Conservation (phyloP, 2,329 filamentous ascomycete genomes). For the Neopestalotiopsis clavispora region DNA sequence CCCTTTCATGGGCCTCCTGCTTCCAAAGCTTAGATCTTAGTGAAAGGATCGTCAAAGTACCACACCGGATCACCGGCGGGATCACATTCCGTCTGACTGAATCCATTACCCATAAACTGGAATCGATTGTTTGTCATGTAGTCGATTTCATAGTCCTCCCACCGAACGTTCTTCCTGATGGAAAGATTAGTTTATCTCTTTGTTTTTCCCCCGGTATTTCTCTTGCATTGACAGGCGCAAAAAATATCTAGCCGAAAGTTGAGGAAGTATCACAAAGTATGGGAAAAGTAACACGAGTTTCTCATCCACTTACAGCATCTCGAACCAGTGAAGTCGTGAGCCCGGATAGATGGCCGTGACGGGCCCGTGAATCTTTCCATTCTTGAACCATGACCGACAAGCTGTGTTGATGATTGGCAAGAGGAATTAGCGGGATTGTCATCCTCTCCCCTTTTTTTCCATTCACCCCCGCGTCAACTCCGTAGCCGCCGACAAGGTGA, state of each 20-base stretch:
- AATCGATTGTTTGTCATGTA: slow-evolving; percentile 1
- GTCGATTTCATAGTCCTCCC: slow-evolving; percentile 6
- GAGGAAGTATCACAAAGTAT: too few species aligned
- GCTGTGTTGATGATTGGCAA: neutral
- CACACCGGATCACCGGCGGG: slow-evolving; percentile 2
- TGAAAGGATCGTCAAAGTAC: slow-evolving; percentile 12
- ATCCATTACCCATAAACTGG: slow-evolving; percentile 1
- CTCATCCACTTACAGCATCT: neutral
- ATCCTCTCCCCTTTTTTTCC: too few species aligned
- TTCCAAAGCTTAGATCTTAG: neutral
- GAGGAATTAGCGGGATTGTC: neutral
- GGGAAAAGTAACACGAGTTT: too few species aligned
- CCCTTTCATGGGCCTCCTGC: neutral
- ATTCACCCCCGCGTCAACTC: neutral
- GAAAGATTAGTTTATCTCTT: too few species aligned
- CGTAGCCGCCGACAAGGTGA: neutral
- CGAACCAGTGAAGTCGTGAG: slow-evolving; percentile 4
- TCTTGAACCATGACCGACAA: slow-evolving; percentile 15
- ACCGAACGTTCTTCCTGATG: neutral
- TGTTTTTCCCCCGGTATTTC: too few species aligned
- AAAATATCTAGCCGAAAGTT: too few species aligned
- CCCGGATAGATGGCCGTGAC: slow-evolving; percentile 10
- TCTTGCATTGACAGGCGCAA: too few species aligned
- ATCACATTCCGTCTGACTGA: slow-evolving; percentile 4
- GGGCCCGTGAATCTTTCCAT: slow-evolving; percentile 8